phyloP scores from a whole-genome alignment of 1,284 basidiomycete genomes.

The Trichosporon sp. region DNA sequence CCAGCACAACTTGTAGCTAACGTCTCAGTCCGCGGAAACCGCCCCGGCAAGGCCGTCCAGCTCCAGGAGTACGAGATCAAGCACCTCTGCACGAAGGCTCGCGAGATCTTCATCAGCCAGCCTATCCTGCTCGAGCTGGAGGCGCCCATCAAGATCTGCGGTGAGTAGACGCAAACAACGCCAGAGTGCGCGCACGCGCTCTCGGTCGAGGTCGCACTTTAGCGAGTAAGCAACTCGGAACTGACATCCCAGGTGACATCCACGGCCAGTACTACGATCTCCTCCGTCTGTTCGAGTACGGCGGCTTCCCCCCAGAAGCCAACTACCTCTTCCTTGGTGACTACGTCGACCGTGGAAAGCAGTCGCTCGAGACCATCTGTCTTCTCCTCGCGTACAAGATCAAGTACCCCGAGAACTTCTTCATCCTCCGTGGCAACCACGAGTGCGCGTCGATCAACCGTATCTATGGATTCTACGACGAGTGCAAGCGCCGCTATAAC shows the following conservation, averaged over 20 bases:
- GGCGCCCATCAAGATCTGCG: constrained; percentile 62
- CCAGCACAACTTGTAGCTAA: neutral
- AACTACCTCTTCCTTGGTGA: constrained; percentile 63
- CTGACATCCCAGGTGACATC: constrained; percentile 52
- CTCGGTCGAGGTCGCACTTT: neutral
- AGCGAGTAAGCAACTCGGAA: no score
- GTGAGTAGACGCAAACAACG: constrained; percentile 37
- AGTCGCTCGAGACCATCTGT: constrained; percentile 60
- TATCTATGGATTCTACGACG: constrained; percentile 62
- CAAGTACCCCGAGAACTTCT: constrained; percentile 63
- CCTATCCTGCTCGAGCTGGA: constrained; percentile 61
- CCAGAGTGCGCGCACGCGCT: neutral
- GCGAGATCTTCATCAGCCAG: constrained; percentile 61
- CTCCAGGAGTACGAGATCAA: constrained; percentile 61
- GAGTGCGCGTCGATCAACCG: constrained; percentile 60
- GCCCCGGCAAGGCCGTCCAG: constrained; percentile 59
- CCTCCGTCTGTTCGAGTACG: constrained; percentile 59
- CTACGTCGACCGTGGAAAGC: constrained; percentile 61
- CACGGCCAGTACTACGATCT: constrained; percentile 62
- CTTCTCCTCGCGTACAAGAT: constrained; percentile 56
- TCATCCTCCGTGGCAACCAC: constrained; percentile 60
- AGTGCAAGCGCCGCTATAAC: constrained; percentile 62
- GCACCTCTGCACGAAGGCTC: constrained; percentile 58
- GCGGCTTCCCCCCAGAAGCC: constrained; percentile 60
- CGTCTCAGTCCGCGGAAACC: constrained; percentile 55